phyloP scores from a whole-genome alignment of 1,284 basidiomycete genomes.

The Tylopilus sp. region DNA sequence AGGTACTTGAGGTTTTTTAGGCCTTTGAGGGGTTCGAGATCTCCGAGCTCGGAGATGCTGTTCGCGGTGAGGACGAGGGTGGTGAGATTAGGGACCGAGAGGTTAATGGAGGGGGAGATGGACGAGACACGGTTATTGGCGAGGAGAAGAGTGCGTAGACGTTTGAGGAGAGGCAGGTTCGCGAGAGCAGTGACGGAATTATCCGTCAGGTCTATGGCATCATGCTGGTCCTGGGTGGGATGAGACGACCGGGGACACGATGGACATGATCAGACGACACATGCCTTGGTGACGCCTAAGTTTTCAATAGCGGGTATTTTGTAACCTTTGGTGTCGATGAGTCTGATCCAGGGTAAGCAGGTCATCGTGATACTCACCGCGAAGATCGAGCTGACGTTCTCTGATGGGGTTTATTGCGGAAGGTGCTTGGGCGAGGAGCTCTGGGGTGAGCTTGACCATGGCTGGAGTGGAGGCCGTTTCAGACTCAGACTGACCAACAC shows the following conservation, averaged over 20 bases:
- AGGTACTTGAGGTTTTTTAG: constrained; percentile 79
- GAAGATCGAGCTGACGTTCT: constrained; percentile 91
- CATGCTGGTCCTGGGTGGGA: constrained; percentile 74
- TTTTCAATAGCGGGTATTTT: constrained; percentile 99
- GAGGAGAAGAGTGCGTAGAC: constrained; percentile 75
- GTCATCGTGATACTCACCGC: constrained; percentile 58
- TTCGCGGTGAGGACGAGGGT: constrained; percentile 82
- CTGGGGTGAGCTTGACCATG: constrained; percentile 89
- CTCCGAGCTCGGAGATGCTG: constrained; percentile 70
- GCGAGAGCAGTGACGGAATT: constrained; percentile 89
- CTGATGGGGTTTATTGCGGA: constrained; percentile 87
- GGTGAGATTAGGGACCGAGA: constrained; percentile 80
- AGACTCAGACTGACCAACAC: constrained; percentile 42
- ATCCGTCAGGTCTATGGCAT: constrained; percentile 94
- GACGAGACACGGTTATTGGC: constrained; percentile 86
- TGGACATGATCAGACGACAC: constrained; percentile 22
- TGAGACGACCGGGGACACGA: constrained; percentile 12
- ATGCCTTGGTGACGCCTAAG: constrained; percentile 91
- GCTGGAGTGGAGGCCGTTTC: constrained; percentile 33
- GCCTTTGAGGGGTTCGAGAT: constrained; percentile 80
- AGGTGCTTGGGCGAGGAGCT: constrained; percentile 75
- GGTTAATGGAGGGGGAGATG: constrained; percentile 76
- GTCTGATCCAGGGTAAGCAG: constrained; percentile 23
- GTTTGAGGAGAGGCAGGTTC: constrained; percentile 80
- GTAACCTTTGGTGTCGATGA: constrained; percentile 59